phyloP scores from a whole-genome alignment of 2,329 filamentous ascomycete species.

The Aotearoamyces nothofagi region DNA sequence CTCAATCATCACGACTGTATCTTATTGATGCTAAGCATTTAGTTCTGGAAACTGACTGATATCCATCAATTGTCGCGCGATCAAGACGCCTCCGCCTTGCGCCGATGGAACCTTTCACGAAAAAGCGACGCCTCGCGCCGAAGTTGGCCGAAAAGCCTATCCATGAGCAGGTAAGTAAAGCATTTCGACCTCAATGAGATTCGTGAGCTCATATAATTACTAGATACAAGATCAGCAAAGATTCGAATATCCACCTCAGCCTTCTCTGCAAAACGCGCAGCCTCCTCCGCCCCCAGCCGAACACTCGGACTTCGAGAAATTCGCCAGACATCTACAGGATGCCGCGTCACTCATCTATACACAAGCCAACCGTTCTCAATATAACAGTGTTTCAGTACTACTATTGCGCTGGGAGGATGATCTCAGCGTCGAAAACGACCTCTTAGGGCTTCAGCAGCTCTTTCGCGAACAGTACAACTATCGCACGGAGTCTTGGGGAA shows the following conservation, averaged over 20 bases:
- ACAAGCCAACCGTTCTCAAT: constrained; percentile 41
- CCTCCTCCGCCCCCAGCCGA: constrained; percentile 16
- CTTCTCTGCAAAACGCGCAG: constrained; percentile 5
- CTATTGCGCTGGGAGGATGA: constrained; percentile 50
- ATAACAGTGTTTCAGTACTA: constrained; percentile 43
- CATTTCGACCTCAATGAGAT: constrained; percentile 1
- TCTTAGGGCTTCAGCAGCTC: constrained; percentile 38
- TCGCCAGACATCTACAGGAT: constrained; percentile 52
- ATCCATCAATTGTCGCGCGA: not conserved
- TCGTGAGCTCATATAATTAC: constrained; percentile 6
- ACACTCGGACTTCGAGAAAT: constrained; percentile 43
- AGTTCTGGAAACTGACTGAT: too few species aligned
- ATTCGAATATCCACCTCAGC: constrained; percentile 14
- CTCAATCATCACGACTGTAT: not conserved
- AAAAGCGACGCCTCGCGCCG: constrained; percentile 21
- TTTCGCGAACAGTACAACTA: constrained; percentile 46
- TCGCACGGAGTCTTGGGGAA: constrained; percentile 42
- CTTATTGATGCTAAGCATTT: too few species aligned
- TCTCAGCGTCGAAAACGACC: constrained; percentile 33
- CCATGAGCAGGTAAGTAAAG: constrained; percentile 16
- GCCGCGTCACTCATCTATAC: constrained; percentile 52
- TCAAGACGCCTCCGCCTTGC: constrained; percentile 7
- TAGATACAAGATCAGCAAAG: constrained; percentile 13
- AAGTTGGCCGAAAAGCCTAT: constrained; percentile 18
- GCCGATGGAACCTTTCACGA: constrained; percentile 19